Base-by-base conservation (phyloP, 2,329 filamentous ascomycete species). In the Ceratocystiopsis minuta region DNA sequence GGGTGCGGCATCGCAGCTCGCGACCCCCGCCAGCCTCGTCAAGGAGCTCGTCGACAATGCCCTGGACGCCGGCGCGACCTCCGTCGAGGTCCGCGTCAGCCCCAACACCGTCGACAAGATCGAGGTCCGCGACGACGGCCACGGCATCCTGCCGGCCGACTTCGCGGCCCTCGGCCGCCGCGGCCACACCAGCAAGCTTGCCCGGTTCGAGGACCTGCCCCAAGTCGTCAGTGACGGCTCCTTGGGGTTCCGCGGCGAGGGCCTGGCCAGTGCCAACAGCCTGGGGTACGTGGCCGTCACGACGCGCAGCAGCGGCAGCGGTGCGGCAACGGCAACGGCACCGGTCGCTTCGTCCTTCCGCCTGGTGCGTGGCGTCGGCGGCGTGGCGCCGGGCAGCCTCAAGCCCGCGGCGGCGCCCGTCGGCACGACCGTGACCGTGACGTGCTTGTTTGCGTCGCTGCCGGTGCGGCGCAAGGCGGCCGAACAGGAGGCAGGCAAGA, bases 1-100 rank as follows among this genome's bases (percentile, higher is more conserved):
- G 7, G 69, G 74, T 33, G 74, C 79, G 9, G 64, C 71, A 3
- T 64, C 76, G 49, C 65, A 68, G 37, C 66, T 86, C 39, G 63
- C 68, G 6, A 70, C 72, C 9, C 68, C 80, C 0, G 59, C 64
- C 13, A 68, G 70, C 12, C 60, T 83, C 3, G 69, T 85, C 50
- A 87, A 87, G 53, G 82, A 87, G 57, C 71, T 87, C 4, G 57
- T 87, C 31, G 82, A 87, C 50, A 87, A 88, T 55, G 68, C 80
- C 36, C 67, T 87, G 16, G 81, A 88, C 56, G 78, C 80, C 9
- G 63, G 67, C 41, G 79, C 81, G 13, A 78, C 70, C 2, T 68
- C 67, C 2, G 63, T 88, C 44, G 72, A 80, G 41, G 60, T 87
- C 18, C 60, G 72, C 24, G 63, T 85, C 14, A 70, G 78, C 4